Evolutionary conservation across 2,329 filamentous ascomycete species (phyloP).

Genomic region (Lomentospora prolificans): DNA sequence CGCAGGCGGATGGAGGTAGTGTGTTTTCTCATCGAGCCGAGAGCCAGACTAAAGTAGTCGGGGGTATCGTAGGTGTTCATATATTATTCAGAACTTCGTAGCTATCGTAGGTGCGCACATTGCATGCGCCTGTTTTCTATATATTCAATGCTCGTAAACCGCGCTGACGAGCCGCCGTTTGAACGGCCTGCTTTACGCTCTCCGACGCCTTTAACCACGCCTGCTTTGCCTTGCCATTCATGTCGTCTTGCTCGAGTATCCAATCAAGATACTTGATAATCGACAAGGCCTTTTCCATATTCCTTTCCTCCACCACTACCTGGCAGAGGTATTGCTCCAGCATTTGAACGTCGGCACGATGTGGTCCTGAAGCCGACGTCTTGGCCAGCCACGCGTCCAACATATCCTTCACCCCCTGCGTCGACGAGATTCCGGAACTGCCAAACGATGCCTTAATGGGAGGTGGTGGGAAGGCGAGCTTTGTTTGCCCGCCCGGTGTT

Average conservation of each 20-base stretch:
- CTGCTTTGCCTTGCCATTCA: constrained; percentile 25
- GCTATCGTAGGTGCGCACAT: too few relatives aligned
- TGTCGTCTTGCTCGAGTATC: constrained; percentile 37
- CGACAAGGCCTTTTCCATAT: constrained; percentile 64
- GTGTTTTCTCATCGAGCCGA: too few relatives aligned
- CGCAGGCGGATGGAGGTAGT: too few relatives aligned
- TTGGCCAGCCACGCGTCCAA: constrained; percentile 66
- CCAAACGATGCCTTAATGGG: constrained; percentile 39
- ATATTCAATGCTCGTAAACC: constrained; percentile 29
- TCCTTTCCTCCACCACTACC: constrained; percentile 66
- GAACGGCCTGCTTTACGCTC: constrained; percentile 39
- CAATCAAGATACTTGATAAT: constrained; percentile 59
- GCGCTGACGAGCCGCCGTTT: constrained; percentile 43
- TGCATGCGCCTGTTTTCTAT: neutral
- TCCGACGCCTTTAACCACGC: constrained; percentile 36
- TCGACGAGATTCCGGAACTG: constrained; percentile 28
- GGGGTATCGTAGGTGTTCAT: too few relatives aligned
- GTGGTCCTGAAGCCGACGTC: constrained; percentile 64
- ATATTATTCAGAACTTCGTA: too few relatives aligned
- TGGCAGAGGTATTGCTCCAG: constrained; percentile 61
- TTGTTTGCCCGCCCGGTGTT: constrained; percentile 25
- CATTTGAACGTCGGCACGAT: constrained; percentile 65
- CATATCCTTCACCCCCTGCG: constrained; percentile 60
- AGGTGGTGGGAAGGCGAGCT: constrained; percentile 34
- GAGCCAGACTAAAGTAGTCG: too few relatives aligned